Conservation (phyloP, 2,329 filamentous ascomycete species). For the Venturia pyrina region DNA sequence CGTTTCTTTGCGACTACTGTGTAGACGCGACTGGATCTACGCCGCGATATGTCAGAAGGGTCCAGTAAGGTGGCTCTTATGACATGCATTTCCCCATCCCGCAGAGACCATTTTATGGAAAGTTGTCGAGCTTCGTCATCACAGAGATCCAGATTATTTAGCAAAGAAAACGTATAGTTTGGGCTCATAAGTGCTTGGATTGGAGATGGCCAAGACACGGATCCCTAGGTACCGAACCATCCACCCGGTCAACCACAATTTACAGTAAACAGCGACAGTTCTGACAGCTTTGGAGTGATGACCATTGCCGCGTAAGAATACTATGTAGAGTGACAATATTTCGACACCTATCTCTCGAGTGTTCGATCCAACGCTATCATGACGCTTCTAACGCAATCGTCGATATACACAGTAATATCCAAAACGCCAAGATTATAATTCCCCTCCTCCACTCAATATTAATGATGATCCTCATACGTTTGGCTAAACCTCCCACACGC, state of each 20-base stretch:
- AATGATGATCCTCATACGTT: slow-evolving; percentile 32
- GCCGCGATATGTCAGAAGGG: neutral
- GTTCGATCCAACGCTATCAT: neutral
- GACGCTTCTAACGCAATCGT: neutral
- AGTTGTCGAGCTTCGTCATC: neutral
- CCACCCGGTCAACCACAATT: neutral
- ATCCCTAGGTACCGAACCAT: neutral
- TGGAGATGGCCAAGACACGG: too few relatives aligned
- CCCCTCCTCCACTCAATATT: slow-evolving; percentile 14
- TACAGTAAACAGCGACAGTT: neutral
- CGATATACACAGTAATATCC: neutral
- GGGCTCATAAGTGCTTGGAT: neutral
- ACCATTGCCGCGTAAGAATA: neutral
- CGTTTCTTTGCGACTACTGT: neutral
- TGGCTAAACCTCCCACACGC: slow-evolving; percentile 60
- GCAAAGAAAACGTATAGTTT: neutral
- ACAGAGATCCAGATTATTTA: neutral
- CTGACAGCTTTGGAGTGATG: neutral
- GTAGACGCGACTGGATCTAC: neutral
- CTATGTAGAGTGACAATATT: too few relatives aligned
- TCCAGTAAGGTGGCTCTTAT: too few relatives aligned
- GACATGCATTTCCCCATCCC: neutral
- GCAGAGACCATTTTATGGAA: neutral
- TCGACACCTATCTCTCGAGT: neutral
- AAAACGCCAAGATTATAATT: neutral